Percentiles rank a stretch among this genome's conserved stretches.
Evolutionary conservation across 2,329 filamentous ascomycete species (phyloP).

Genomic region (Bipolaris oryzae): DNA sequence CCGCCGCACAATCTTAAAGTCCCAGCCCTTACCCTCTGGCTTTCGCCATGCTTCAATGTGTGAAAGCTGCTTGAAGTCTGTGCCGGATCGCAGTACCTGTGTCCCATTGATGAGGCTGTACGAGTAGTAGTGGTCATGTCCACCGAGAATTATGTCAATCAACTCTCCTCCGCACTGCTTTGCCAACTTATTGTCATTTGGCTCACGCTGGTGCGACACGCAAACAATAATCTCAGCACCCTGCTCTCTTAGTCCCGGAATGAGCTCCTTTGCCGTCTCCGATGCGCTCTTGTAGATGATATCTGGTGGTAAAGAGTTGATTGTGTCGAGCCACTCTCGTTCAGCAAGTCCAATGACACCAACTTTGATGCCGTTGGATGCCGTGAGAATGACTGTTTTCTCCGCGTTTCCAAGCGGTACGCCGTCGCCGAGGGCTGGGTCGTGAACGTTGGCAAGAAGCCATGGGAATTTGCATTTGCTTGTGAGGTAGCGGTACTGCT

Average conservation of each 20-base stretch:
- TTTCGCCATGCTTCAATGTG: constrained; percentile 79
- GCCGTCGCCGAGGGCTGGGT: constrained; percentile 77
- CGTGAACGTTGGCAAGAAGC: constrained; percentile 86
- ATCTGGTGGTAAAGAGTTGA: constrained; percentile 82
- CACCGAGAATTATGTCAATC: constrained; percentile 85
- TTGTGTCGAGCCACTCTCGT: constrained; percentile 85
- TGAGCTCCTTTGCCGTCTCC: constrained; percentile 74
- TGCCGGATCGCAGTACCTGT: constrained; percentile 85
- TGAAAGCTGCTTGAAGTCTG: constrained; percentile 90
- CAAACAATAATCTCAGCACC: constrained; percentile 85
- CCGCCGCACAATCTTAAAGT: constrained; percentile 76
- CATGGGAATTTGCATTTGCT: constrained; percentile 83
- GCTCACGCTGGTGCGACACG: constrained; percentile 83
- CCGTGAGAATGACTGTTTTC: constrained; percentile 76
- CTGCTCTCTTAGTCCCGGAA: constrained; percentile 72
- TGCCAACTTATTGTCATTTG: constrained; percentile 87
- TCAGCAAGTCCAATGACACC: constrained; percentile 86
- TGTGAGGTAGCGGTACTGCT: constrained; percentile 75
- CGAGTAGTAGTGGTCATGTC: constrained; percentile 88
- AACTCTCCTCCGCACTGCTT: constrained; percentile 70
- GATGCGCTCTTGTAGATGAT: constrained; percentile 82
- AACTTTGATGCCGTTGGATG: constrained; percentile 83
- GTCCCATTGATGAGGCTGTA: constrained; percentile 78
- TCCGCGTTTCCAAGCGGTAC: constrained; percentile 77
- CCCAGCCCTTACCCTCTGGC: constrained; percentile 65